Conservation (phyloP, 2,329 filamentous ascomycete genomes). For the Botrytis fragariae region DNA sequence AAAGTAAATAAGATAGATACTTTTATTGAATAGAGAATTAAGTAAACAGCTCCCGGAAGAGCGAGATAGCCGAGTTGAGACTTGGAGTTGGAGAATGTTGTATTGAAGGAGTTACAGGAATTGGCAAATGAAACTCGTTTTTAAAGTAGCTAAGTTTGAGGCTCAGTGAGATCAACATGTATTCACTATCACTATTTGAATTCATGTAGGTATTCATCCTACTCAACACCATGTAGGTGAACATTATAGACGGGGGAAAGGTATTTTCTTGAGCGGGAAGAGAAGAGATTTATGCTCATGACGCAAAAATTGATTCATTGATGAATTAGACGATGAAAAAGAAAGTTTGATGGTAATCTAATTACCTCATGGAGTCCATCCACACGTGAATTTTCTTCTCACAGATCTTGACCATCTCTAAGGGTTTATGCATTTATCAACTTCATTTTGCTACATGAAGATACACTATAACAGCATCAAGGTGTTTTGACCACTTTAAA, state of each 20-base stretch:
- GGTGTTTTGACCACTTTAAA: neutral
- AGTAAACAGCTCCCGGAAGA: neutral
- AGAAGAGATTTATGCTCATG: neutral
- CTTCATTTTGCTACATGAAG: no score
- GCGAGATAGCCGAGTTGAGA: no score
- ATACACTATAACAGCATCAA: neutral
- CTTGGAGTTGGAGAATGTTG: neutral
- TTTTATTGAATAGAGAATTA: no score
- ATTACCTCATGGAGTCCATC: no score
- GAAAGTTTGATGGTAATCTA: neutral
- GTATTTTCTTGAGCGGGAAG: accelerated
- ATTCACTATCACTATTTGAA: neutral
- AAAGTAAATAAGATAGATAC: no score
- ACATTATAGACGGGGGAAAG: neutral
- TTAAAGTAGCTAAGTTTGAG: neutral
- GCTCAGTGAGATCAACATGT: neutral
- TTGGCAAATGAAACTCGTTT: neutral
- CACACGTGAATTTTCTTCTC: accelerated
- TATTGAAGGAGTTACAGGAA: neutral
- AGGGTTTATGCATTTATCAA: neutral
- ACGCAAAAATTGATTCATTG: no score
- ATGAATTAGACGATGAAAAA: neutral
- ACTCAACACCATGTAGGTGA: neutral
- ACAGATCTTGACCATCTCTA: neutral
- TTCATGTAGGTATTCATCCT: neutral